Conservation (phyloP, 2,329 filamentous ascomycete genomes). For the Elsinoe batatas region DNA sequence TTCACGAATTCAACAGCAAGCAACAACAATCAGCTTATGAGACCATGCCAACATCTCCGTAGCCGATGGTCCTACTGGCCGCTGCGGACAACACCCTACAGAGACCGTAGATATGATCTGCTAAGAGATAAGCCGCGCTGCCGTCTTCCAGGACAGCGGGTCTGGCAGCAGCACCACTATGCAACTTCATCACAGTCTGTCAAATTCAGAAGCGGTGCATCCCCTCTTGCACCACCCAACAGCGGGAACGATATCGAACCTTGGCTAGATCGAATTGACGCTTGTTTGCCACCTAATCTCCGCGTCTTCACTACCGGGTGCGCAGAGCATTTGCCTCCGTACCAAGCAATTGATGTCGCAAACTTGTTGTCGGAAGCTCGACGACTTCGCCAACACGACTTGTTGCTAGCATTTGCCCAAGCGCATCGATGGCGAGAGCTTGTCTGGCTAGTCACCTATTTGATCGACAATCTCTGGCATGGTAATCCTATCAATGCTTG, state of each 20-base stretch:
- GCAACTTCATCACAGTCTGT: neutral
- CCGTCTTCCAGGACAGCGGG: no score
- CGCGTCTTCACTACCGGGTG: slow-evolving; percentile 14
- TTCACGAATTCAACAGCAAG: neutral
- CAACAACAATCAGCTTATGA: neutral
- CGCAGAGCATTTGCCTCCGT: neutral
- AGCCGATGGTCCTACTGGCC: neutral
- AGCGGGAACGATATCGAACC: slow-evolving; percentile 8
- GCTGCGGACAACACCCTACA: neutral
- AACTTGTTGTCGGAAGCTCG: slow-evolving; percentile 6
- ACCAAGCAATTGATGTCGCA: neutral
- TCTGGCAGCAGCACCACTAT: neutral
- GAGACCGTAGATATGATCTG: neutral
- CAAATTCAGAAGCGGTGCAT: neutral
- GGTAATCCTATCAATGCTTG: slow-evolving; percentile 7
- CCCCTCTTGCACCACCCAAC: neutral
- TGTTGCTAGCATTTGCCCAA: slow-evolving; percentile 1
- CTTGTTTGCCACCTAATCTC: slow-evolving; percentile 28
- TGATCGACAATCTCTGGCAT: slow-evolving; percentile 27
- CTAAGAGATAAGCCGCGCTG: no score
- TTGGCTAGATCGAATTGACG: slow-evolving; percentile 30
- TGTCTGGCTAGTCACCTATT: slow-evolving; percentile 37
- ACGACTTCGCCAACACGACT: neutral
- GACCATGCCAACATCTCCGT: neutral
- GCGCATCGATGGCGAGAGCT: slow-evolving; percentile 33